These are phyloP conservation scores for Thymus quinquecostatus DNA, from an alignment of 257 asterid species.

Conservation along the genomic window DNA sequence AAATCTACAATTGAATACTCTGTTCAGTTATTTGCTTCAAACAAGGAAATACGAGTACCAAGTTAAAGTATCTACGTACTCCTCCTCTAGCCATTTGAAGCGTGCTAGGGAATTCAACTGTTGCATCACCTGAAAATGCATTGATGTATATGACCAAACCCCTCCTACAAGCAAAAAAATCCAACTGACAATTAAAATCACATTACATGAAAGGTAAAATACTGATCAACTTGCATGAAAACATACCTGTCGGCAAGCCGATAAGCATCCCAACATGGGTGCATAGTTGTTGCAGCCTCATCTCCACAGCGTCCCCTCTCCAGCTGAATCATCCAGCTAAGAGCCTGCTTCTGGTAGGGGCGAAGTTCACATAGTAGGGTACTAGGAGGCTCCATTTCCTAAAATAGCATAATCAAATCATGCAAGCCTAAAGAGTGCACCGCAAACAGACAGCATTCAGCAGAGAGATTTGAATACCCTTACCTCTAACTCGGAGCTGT, in stretches of 20 bases:
- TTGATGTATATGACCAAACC: constrained; percentile 73
- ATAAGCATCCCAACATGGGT: constrained; percentile 97
- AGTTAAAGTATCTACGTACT: constrained; percentile 58
- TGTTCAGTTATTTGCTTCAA: constrained; percentile 31
- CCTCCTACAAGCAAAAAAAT: constrained; percentile 60
- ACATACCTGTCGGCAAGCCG: constrained; percentile 74
- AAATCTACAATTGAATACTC: constrained; percentile 59
- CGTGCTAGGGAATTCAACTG: constrained; percentile 87
- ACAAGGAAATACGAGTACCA: constrained; percentile 18
- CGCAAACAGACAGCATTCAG: constrained; percentile 13
- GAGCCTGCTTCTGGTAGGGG: constrained; percentile 99
- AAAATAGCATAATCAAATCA: constrained; percentile 30
- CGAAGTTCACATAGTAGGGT: constrained; percentile 85
- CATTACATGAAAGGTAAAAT: constrained; percentile 2
- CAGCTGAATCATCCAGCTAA: constrained; percentile 85
- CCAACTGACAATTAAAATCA: constrained; percentile 13
- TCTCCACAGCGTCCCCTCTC: constrained; percentile 71
- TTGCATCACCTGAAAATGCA: constrained; percentile 92
- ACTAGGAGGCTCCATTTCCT: constrained; percentile 98
- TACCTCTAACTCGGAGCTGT: constrained; percentile 79
- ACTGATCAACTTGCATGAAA: constrained; percentile 29
- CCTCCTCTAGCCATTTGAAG: constrained; percentile 99
- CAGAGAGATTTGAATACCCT: constrained; percentile 14
- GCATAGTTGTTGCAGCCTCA: constrained; percentile 79
- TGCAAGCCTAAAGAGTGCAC: constrained; percentile 19